Base-by-base conservation (phyloP, 2,329 filamentous ascomycete species). In the Nannizzia gypsea region DNA sequence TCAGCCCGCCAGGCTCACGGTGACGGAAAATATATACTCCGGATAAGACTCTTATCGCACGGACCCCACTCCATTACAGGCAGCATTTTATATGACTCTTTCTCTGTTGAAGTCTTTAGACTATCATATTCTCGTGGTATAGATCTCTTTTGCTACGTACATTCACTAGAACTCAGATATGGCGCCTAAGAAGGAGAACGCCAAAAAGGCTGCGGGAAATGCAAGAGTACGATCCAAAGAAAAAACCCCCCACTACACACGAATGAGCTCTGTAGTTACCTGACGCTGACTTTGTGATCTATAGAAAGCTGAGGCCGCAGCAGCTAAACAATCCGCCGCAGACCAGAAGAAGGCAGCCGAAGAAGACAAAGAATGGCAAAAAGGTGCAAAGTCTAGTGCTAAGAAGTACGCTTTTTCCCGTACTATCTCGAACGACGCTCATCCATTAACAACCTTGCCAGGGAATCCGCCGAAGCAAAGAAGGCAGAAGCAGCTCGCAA, bases 141-240 rank as follows among this genome's bases (percentile, higher is more conserved):
- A 46, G 28, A n/a, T 24, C 13, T 26, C 50, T 34, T n/a, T 54
- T 13, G 6, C n/a, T 36, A 4, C 13, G 28, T n/a, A 6, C 20
- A 3, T 34, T 17, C 34, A 15, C 34, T 9, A 2, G 13, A 1
- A 17, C 8, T 54, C 17, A 54, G 50, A 6, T 1, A 91, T 91
- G 88, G 86, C 80, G 67, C 89, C 88, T 75, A 91, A 88, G 74
- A 82, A 79, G 69, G 90, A 95, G 64, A 90, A 88, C 76, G 87
- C 81, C 73, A 97, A 96, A 77, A 97, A 97, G 79, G 90, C 77
- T 2, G 83, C 86, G 6, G 93, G 92, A 64, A 90, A 96, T 74
- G 90, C 91, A 62, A 74, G 72, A 59, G 75, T 76, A 70, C 62
- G 73, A 8, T 24, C 24, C n/a, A n/a, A n/a, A n/a, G n/a, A n/a